Evolutionary conservation across 306 rosid genomes (phyloP).

Genomic region (Cucumis melo): DNA sequence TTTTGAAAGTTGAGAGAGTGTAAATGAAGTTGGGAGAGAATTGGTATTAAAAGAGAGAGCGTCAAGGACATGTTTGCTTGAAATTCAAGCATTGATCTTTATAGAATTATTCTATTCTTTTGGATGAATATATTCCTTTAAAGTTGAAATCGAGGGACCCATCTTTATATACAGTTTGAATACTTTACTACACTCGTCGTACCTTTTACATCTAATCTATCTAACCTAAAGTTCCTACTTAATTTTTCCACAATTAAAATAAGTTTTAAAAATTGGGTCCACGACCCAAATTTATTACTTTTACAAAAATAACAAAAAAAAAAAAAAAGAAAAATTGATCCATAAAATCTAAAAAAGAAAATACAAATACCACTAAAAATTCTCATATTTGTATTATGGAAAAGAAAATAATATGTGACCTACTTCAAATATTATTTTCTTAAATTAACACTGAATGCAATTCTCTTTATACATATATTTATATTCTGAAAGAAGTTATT

Average conservation of each 20-base stretch:
- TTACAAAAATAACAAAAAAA: no score
- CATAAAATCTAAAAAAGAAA: no score
- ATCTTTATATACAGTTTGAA: conserved; percentile 16
- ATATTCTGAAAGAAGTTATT: no score
- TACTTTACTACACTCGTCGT: neutral
- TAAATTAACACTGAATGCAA: no score
- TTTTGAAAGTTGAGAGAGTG: neutral
- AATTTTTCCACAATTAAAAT: neutral
- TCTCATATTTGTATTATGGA: no score
- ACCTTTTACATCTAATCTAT: neutral
- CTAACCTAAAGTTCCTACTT: neutral
- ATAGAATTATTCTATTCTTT: conserved; percentile 48
- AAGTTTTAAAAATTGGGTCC: no score
- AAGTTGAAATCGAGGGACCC: conserved; percentile 57
- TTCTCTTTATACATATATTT: no score
- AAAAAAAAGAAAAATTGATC: no score
- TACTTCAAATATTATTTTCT: no score
- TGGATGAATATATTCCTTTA: conserved; percentile 67
- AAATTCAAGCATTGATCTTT: conserved; percentile 72
- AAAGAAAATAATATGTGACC: no score
- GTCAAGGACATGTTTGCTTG: conserved; percentile 77
- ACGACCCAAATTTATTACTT: no score
- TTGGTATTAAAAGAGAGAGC: conserved; percentile 16
- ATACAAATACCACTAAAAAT: no score
- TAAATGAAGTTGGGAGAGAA: neutral